These are phyloP conservation scores for Sechiopsis laciniata DNA, from an alignment of 306 rosid genomes.

Conservation along the genomic window DNA sequence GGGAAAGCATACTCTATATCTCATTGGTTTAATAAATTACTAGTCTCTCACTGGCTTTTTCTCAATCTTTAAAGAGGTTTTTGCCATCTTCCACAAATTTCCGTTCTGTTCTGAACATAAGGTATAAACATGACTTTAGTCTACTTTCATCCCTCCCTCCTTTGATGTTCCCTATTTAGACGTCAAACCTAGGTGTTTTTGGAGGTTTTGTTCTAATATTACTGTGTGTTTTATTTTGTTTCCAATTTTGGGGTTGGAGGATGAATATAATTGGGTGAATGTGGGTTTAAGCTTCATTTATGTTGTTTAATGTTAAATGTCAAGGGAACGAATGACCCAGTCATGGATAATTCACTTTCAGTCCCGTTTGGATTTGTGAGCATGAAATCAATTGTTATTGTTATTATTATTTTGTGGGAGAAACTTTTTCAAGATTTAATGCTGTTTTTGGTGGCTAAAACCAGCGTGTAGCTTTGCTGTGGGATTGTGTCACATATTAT, in stretches of 20 bases:
- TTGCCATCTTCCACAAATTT: not conserved
- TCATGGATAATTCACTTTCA: not conserved
- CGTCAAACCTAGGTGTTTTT: not conserved
- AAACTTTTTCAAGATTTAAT: not conserved
- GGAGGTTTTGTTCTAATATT: not conserved
- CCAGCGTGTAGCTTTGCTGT: not conserved
- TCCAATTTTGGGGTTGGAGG: not conserved
- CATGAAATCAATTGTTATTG: not conserved
- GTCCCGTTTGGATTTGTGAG: not conserved
- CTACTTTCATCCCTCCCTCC: not conserved
- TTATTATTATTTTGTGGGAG: no score
- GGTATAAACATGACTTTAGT: not conserved
- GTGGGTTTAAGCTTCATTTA: not conserved
- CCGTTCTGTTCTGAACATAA: conserved; percentile 13
- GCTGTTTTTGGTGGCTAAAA: not conserved
- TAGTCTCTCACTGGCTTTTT: conserved; percentile 22
- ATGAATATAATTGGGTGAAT: not conserved
- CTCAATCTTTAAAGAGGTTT: conserved; percentile 14
- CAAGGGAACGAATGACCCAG: not conserved
- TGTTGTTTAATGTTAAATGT: not conserved
- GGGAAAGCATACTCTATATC: not conserved
- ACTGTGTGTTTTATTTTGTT: not conserved
- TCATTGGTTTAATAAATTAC: conserved; percentile 9
- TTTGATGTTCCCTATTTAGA: not conserved
- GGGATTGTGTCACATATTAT: not conserved